Evolutionary conservation across 768 basidiomycete species (phyloP), one percentile per base, ranked within the genome.

Genomic region (Phaeotremella fagi): DNA sequence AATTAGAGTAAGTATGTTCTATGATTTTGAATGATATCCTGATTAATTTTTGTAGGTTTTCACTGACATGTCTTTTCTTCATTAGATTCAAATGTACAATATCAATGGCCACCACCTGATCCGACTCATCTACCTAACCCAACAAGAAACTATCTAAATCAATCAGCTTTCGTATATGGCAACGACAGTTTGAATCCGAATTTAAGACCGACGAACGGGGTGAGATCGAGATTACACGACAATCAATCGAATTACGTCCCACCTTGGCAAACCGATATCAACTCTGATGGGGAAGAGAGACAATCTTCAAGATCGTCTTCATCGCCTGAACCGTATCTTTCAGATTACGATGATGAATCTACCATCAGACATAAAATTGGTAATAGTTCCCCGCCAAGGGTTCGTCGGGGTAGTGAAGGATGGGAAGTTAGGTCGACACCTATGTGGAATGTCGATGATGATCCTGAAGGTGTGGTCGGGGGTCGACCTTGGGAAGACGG

Each of bases 111-210:
- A 18, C 88, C 88, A 4, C 77, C 78, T 31, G 87, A 90, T 70
- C 84, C 84, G 0, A 61, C 61, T 23, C 64, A 67, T 47, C 48
- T 63, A 29, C 55, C 58, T 18, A 62, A 66, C 56, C 66, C 65
- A 42, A n/a, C n/a, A n/a, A 50, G 51, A 36, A 58, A 48, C 62
- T 28, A 57, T 61, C 23, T 57, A 62, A 28, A 76, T 76, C 55
- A 67, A 73, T 20, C 67, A 70, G 28, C 91, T 4, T 95, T 90
- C 85, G 89, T 89, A 14, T 94, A 88, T 66, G 83, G 85, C 59
- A 85, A 86, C 47, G 66, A 68, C 0, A 76, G 79, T 14, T 65
- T 91, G 14, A 95, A 95, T 67, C 91, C 91, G 5, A 67, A 77
- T 31, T 82, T 94, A 9, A 78, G 77, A 33, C 84, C 90, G 0